Conservation (phyloP, 2,329 filamentous ascomycete species). For the Paecilomyces formosus region DNA sequence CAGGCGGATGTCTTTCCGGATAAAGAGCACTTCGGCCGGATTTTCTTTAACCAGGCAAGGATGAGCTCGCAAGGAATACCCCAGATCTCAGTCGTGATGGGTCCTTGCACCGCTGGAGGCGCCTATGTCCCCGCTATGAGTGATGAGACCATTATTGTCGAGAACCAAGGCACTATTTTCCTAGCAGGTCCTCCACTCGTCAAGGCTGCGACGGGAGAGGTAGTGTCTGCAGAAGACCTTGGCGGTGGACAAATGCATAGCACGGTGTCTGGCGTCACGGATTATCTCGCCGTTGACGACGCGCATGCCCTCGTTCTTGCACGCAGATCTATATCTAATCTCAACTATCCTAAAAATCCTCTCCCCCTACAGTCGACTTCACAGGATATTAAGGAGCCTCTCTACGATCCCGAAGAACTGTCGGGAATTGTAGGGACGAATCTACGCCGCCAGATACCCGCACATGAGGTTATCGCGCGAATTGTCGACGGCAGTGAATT, state of each 20-base stretch:
- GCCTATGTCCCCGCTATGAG: conserved; percentile 97
- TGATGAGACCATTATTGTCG: conserved; percentile 94
- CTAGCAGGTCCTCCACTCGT: conserved; percentile 89
- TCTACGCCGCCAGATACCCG: conserved; percentile 74
- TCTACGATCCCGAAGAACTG: conserved; percentile 73
- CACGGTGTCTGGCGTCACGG: conserved; percentile 84
- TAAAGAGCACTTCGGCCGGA: conserved; percentile 87
- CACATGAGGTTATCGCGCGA: conserved; percentile 84
- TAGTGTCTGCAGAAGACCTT: conserved; percentile 82
- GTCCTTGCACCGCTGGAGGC: conserved; percentile 89
- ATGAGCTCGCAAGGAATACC: conserved; percentile 87
- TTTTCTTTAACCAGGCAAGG: conserved; percentile 95
- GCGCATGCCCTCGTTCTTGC: conserved; percentile 84
- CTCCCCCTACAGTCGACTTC: conserved; percentile 17
- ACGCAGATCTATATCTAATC: conserved; percentile 73
- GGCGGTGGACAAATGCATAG: conserved; percentile 86
- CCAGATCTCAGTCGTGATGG: conserved; percentile 94
- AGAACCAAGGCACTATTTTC: conserved; percentile 95
- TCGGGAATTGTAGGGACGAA: conserved; percentile 86
- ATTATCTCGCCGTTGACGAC: conserved; percentile 91
- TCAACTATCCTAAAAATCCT: conserved; percentile 68
- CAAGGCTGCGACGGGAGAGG: conserved; percentile 91
- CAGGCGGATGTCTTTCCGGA: conserved; percentile 96
- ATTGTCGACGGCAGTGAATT: conserved; percentile 88
- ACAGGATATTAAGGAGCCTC: conserved; percentile 58